phyloP scores from a whole-genome alignment of 1,139 yeast species.

The Scheffersomyces quercinus region DNA sequence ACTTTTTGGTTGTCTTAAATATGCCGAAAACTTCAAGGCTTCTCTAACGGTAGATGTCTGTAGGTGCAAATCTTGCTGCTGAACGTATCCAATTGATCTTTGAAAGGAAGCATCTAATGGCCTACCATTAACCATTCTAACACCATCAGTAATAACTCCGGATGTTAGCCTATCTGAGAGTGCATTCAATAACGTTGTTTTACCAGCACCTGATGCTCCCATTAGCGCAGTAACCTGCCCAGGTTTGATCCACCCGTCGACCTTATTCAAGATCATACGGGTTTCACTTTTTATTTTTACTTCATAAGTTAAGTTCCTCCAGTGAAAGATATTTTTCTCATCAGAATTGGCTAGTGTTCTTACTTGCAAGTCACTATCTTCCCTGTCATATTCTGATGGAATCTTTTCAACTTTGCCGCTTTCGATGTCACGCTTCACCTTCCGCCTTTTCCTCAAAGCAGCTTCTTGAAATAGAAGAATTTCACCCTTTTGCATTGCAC shows the following conservation, averaged over 20 bases:
- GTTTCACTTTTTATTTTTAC: slow-evolving; percentile 64
- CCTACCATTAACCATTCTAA: slow-evolving; percentile 38
- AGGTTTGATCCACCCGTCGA: slow-evolving; percentile 56
- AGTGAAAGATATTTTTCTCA: slow-evolving; percentile 31
- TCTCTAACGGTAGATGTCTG: slow-evolving; percentile 40
- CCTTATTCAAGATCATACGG: slow-evolving; percentile 54
- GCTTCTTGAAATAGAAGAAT: slow-evolving; percentile 41
- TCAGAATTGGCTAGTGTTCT: no score
- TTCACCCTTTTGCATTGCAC: slow-evolving; percentile 80
- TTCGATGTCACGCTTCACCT: slow-evolving; percentile 1
- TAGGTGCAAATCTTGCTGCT: slow-evolving; percentile 42
- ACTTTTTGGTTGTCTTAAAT: slow-evolving; percentile 34
- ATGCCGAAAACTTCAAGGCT: slow-evolving; percentile 38
- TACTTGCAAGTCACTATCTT: background rate
- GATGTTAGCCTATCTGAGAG: slow-evolving; percentile 35
- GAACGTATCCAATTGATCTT: slow-evolving; percentile 44
- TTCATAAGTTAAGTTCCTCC: slow-evolving; percentile 71
- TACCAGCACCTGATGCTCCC: slow-evolving; percentile 39
- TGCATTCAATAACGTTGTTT: slow-evolving; percentile 33
- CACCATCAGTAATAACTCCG: slow-evolving; percentile 36
- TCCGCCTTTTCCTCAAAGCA: slow-evolving; percentile 17
- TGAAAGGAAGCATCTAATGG: slow-evolving; percentile 36
- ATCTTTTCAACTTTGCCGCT: slow-evolving; percentile 2
- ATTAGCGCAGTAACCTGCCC: slow-evolving; percentile 38
- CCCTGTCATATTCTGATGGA: background rate